Base-by-base conservation (phyloP, 805 yeast genomes). In the Yarrowia sp. region DNA sequence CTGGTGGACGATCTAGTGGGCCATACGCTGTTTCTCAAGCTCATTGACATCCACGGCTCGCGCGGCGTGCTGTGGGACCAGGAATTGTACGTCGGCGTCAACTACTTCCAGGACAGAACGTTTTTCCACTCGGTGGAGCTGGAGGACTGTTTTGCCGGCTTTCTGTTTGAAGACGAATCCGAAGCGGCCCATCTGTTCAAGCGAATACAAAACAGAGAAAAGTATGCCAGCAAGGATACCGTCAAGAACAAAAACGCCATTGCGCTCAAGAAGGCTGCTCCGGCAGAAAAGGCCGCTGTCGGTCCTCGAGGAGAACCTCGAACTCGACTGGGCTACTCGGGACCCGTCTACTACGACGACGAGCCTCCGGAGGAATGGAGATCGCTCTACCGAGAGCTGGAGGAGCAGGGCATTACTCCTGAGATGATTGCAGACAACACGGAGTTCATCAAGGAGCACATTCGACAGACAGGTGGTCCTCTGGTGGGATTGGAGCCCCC, bases 11-110 rank as follows among this genome's bases (percentile, higher is more conserved):
- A 95, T 75, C 76, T 90, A 11, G 97, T 95, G 1, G 98, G 98
- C 2, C 93, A 93, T 75, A 91, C 97, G 0, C 92, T 90, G 72
- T 95, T 92, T 74, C 80, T 95, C 51, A 95, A 95, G 74, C 74
- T 95, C 63, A 96, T 95, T 7, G 99, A 95, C 72, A 85, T 93
- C 36, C 70, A 80, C 42, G 96, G 96, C 7, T 83, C 85, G 67
- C 79, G 88, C 45, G 98, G 98, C 39, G 96, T 95, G 0, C 69
- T 95, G 0, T 95, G 99, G 99, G 99, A 95, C 75, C 99, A 95
- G 75, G 99, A 95, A 75, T 76, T 95, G 57, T 93, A 90, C 71
- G 86, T 90, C 11, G 88, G 90, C 71, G 92, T 95, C 75, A 87
- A 87, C 70, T 95, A 95, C 76, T 84, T 89, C 72, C 98, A 95